Base-by-base conservation (phyloP, 352 stramenopile genomes). In the Globisporangium middletonii region DNA sequence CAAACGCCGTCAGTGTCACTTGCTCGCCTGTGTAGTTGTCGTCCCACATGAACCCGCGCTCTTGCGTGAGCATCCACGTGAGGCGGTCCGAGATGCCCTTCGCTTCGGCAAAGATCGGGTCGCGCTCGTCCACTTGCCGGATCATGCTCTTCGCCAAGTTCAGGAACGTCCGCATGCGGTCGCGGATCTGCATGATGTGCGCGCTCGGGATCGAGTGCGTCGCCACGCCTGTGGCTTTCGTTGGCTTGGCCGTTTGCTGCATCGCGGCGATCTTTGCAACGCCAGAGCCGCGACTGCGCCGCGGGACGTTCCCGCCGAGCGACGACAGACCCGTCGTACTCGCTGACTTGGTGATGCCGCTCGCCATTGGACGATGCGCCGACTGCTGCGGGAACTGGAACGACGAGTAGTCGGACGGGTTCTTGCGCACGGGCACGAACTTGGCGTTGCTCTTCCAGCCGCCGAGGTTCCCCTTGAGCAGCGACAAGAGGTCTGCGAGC, bases 31-130 rank as follows among this genome's bases (percentile, higher is more conserved):
- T 97, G 80, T 99, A 99, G 41, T 88, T 86, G 71, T 99, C 95
- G 64, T 99, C 91, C 95, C 96, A 99, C 79, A 99, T 97, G 72
- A 99, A 99, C 19, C 97, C 97, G 62, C 96, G 96, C 65, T 98
- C 93, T 75, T 98, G 95, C 6, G 89, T 98, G 43, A 98, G 63
- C 43, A 98, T 89, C 83, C 97, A 98, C 23, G 94, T 98, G 27
- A 99, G 66, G n/a, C 92, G 87, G 69, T 98, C 94, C 19, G 91
- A 85, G 53, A 98, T 88, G 38, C 95, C 94, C 53, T 92, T 88
- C 58, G 81, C 92, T 67, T 98, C 93, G 15, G 69, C 65, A 54
- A 83, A 83, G 41, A 94, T 64, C 9, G 83, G 82, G 46, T 95
- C 86, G 50, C 72, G 74, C 50, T 97, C 85, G 50, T 92, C 78